Percentiles rank a stretch among this genome's conserved stretches.
Conservation (phyloP, 371 early-diverging fungal species). For the Amoeboaphelidium protococcarum region DNA sequence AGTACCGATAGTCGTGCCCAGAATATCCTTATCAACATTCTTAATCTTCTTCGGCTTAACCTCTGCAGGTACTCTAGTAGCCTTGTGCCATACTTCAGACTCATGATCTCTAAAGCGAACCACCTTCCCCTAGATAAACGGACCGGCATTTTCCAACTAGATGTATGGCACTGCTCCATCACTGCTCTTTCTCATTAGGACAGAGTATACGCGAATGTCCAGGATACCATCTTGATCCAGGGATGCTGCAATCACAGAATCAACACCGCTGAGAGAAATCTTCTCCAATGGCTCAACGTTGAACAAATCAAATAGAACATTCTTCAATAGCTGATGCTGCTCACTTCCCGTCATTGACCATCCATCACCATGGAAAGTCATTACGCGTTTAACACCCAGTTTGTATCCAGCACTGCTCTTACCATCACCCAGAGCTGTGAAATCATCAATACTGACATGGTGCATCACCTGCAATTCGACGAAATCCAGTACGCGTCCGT, state of each 20-base stretch:
- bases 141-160: constrained; percentile 82
- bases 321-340: constrained; percentile 15
- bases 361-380: constrained; percentile 68
- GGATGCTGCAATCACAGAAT: constrained; percentile 62
- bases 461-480: constrained; percentile 64
- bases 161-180: constrained; percentile 53
- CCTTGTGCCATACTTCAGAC: constrained; percentile 49
- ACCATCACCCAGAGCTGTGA: too few species aligned
- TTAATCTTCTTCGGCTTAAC: constrained; percentile 64
- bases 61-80: constrained; percentile 56
- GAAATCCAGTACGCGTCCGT: constrained; percentile 79
- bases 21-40: constrained; percentile 59
- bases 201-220: constrained; percentile 47
- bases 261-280: constrained; percentile 40
- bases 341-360: background rate
- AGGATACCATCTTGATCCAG: constrained; percentile 17
- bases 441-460: constrained; percentile 27
- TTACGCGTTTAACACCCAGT: constrained; percentile 58
- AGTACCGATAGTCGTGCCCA: constrained; percentile 74
- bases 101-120: constrained; percentile 44
- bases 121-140: constrained; percentile 47
- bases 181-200: constrained; percentile 61
- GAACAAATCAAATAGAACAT: constrained; percentile 67
- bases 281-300: constrained; percentile 29
- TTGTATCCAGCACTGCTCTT: background rate